These are phyloP conservation scores for Symbiodinium pilosum DNA, from an alignment of 73 alveolate species.

Conservation along the genomic window DNA sequence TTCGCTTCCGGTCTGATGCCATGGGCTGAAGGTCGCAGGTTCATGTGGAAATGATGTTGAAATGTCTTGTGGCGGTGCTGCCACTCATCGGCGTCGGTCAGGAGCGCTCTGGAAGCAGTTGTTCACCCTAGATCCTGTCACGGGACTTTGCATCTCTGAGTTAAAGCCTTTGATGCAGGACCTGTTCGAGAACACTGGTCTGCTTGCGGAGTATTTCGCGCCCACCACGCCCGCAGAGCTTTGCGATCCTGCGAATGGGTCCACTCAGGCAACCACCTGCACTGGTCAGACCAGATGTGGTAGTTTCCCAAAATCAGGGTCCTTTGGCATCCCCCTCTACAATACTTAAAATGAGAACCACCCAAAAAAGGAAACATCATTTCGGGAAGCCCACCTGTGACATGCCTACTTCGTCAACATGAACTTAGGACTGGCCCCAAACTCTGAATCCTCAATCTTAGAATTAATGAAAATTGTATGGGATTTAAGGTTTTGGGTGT, in stretches of 20 bases:
- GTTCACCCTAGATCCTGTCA: not conserved
- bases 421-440: not conserved
- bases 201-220: slow-evolving; percentile 67
- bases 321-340: no score
- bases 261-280: slow-evolving; percentile 74
- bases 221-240: slow-evolving; percentile 18
- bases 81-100: not conserved
- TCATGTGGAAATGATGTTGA: not conserved
- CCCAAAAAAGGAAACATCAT: no score
- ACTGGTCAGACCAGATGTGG: no score
- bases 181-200: slow-evolving; percentile 82
- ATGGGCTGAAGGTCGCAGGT: not conserved
- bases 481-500: not conserved
- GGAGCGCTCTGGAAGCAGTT: not conserved
- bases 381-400: no score
- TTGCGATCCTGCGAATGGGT: slow-evolving; percentile 69
- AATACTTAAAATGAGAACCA: no score
- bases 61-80: not conserved
- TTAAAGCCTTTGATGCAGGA: not conserved
- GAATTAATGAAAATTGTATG: not conserved
- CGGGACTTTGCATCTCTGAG: not conserved
- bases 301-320: no score
- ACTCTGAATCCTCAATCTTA: not conserved
- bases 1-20: slow-evolving; percentile 18
- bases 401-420: no score